Conservation (phyloP, 2,329 filamentous ascomycete species). For the Trichoderma koningiopsis region DNA sequence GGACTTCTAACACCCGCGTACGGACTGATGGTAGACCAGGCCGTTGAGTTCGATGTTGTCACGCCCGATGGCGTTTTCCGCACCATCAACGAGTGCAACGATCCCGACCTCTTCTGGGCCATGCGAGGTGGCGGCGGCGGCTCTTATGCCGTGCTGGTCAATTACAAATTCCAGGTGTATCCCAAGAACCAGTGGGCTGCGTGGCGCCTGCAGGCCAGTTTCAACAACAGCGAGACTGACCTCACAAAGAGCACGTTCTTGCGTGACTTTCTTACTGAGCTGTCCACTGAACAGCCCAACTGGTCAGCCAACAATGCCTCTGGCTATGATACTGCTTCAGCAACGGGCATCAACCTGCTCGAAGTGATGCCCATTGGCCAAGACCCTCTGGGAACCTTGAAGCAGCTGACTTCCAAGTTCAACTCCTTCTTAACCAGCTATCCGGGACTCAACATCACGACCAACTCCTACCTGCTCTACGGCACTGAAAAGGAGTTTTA, state of each 20-base stretch:
- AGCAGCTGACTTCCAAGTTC: not conserved
- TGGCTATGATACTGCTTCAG: not conserved
- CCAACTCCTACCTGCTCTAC: not conserved
- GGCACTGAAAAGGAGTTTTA: not conserved
- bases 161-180: constrained; percentile 21
- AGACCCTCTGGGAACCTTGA: constrained; percentile 1
- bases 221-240: constrained; percentile 25
- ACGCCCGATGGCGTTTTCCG: constrained; percentile 48
- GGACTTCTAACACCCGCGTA: constrained; percentile 54
- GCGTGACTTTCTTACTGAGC: not conserved
- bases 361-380: constrained; percentile 12
- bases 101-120: constrained; percentile 62
- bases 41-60: constrained; percentile 56
- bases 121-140: constrained; percentile 53
- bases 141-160: constrained; percentile 7
- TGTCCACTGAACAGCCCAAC: not conserved
- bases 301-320: constrained; percentile 2
- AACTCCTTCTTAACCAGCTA: not conserved
- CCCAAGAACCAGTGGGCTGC: constrained; percentile 5
- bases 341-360: not conserved
- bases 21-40: constrained; percentile 62
- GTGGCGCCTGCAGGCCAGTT: constrained; percentile 9
- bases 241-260: constrained; percentile 4
- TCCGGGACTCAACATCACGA: constrained; percentile 5
- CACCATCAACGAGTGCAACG: constrained; percentile 46